Evolutionary conservation across 2,329 filamentous ascomycete species (phyloP).

Genomic region (Colletotrichum coccodes): DNA sequence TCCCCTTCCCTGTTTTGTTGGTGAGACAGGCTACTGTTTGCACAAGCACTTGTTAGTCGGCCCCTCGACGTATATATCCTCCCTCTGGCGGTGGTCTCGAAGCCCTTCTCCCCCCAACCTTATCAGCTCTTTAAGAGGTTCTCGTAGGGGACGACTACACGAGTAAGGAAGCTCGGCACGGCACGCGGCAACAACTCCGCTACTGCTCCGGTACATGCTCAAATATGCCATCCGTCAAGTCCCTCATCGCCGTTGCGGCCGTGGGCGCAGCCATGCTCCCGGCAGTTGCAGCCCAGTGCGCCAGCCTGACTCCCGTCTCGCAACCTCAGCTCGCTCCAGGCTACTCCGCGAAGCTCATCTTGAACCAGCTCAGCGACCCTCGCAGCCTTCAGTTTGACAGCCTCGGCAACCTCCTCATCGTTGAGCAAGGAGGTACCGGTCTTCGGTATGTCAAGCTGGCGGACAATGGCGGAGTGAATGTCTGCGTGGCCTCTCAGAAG

Average conservation of each 20-base stretch:
- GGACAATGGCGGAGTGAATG: conserved; percentile 39
- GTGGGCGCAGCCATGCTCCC: conserved; percentile 8
- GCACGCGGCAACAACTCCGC: background rate
- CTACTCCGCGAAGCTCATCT: conserved; percentile 40
- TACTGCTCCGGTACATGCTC: background rate
- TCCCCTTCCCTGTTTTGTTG: background rate
- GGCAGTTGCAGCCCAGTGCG: conserved; percentile 19
- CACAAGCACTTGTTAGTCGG: background rate
- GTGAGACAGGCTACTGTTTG: background rate
- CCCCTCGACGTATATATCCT: background rate
- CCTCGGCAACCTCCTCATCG: conserved; percentile 49
- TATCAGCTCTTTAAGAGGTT: background rate
- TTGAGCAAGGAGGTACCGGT: conserved; percentile 42
- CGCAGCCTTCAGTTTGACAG: conserved; percentile 48
- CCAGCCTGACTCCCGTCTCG: conserved; percentile 22
- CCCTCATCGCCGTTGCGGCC: background rate
- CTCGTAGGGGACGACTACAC: background rate
- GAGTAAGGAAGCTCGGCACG: background rate
- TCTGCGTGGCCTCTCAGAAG: conserved; percentile 42
- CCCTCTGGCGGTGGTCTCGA: background rate
- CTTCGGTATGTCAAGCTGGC: conserved; percentile 46
- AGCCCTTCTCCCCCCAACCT: background rate
- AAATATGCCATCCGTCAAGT: conserved; percentile 19
- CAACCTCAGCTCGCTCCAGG: conserved; percentile 36
- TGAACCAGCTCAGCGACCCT: conserved; percentile 39